Evolutionary conservation across 208 protist genomes (phyloP).

Genomic region (Wallacemonas sp.): DNA sequence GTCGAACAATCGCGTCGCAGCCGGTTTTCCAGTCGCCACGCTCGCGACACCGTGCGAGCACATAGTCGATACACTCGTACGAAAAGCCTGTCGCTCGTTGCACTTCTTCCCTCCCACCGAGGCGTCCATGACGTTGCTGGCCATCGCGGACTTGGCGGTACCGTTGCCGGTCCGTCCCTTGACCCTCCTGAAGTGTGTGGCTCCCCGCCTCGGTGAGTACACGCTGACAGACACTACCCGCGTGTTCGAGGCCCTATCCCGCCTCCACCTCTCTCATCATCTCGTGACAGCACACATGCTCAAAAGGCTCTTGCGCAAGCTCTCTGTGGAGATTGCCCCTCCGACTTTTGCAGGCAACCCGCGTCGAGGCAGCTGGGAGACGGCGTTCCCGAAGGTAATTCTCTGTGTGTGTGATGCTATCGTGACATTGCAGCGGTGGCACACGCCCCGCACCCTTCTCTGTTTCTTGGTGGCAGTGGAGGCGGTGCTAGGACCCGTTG

Average conservation of each 20-base stretch:
- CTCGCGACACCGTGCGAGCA: too few relatives aligned
- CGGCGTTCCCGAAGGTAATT: too few relatives aligned
- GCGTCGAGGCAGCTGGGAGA: too few relatives aligned
- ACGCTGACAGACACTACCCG: conserved; percentile 12
- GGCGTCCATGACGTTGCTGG: conserved; percentile 14
- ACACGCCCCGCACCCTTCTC: background rate
- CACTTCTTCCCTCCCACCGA: conserved; percentile 22
- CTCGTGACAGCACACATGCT: conserved; percentile 47
- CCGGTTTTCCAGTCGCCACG: too few relatives aligned
- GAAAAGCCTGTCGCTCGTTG: conserved; percentile 17
- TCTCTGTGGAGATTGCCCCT: too few relatives aligned
- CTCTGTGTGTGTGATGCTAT: background rate
- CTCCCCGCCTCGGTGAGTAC: conserved; percentile 16
- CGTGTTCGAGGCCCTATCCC: conserved; percentile 36
- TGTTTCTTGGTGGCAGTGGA: conserved; percentile 3
- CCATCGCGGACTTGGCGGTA: conserved; percentile 21
- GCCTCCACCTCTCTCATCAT: conserved; percentile 20
- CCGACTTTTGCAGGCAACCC: too few relatives aligned
- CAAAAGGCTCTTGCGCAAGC: conserved; percentile 29
- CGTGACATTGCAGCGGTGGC: background rate
- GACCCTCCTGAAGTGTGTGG: conserved; percentile 19
- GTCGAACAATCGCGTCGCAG: too few relatives aligned
- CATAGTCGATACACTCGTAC: conserved; percentile 9
- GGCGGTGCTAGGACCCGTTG: too few relatives aligned
- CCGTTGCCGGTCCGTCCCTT: conserved; percentile 5